Conservation (phyloP, 2,329 filamentous ascomycete genomes). For the Neoarthrinium moseri region DNA sequence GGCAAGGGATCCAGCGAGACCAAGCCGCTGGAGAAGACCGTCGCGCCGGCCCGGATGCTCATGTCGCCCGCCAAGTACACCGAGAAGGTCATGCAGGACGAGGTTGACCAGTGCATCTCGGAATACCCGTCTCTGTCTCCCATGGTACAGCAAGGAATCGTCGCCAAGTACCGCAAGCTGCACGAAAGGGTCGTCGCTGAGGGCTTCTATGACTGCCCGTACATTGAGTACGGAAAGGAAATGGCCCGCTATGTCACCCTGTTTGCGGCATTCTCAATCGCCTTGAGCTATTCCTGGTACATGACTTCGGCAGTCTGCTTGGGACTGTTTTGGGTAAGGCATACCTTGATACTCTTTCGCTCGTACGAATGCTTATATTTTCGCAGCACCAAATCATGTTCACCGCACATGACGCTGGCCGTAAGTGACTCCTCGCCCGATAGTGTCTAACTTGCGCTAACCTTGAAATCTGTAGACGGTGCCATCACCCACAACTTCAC, state of each 20-base stretch:
- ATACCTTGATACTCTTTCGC: constrained; percentile 7
- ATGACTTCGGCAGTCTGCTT: constrained; percentile 55
- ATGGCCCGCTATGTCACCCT: constrained; percentile 50
- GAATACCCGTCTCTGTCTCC: constrained; percentile 54
- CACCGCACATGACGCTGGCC: constrained; percentile 64
- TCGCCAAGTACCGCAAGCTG: constrained; percentile 52
- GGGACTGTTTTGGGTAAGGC: constrained; percentile 59
- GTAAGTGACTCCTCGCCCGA: constrained; percentile 30
- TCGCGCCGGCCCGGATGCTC: background rate
- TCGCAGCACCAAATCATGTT: constrained; percentile 67
- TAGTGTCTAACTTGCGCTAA: background rate
- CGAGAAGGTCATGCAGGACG: constrained; percentile 33
- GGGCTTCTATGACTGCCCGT: constrained; percentile 59
- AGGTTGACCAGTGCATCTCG: constrained; percentile 31
- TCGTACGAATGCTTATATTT: no score
- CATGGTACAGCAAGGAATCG: constrained; percentile 53
- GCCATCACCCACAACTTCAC: constrained; percentile 61
- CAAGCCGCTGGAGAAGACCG: background rate
- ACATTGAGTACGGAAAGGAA: constrained; percentile 58
- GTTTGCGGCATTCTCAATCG: constrained; percentile 45
- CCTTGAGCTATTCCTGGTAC: constrained; percentile 53
- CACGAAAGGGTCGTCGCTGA: constrained; percentile 53
- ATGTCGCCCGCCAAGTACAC: constrained; percentile 28
- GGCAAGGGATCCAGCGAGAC: background rate
- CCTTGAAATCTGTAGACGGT: background rate